Base-by-base conservation (phyloP, 139 green algal genomes). In the Astrephomene gubernaculifera region DNA sequence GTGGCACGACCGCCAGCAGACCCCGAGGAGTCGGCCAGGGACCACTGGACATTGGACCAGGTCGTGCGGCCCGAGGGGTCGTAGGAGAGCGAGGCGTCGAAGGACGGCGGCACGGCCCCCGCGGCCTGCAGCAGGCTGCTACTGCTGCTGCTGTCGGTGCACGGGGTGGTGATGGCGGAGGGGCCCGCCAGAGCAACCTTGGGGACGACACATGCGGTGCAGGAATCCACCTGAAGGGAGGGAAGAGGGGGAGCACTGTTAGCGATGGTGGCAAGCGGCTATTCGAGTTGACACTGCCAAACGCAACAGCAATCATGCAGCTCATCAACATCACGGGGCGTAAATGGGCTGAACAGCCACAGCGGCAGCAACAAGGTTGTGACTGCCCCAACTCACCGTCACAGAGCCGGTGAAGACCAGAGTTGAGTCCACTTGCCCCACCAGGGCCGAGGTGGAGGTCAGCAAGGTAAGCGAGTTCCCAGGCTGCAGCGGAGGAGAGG, bases 81-180 rank as follows among this genome's bases (percentile, higher is more conserved):
- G 22, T 24, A 19, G 31, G 78, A 84, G 31, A 38, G 21, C 3
- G 63, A 52, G 9, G 78, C 78, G 43, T 84, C 78, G 43, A 84
- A 84, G 22, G 63, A 39, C n/a, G 78, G 78, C 41, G 60, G 29
- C 41, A 53, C 22, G 2, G 60, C 4, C 0, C 22, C 5, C 43
- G 60, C 78, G 31, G 41, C 64, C 21, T 38, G 31, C 21, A 84
- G 78, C 10, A 60, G 33, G 43, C 35, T 41, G 41, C 68, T 54
- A 21, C 68, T 75, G 68, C 68, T 27, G 41, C 35, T 35, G 36
- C 24, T 21, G 76, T n/a, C 33, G 24, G 44, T 1, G 41, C 78
- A 84, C 31, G 78, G 78, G 43, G 74, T 8, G 7, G 78, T 19
- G 5, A 84, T 38, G 19, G 43, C 7, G 24, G 41, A 21, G 0